Evolutionary conservation across 2,329 filamentous ascomycete genomes (phyloP).

Genomic region (Beauveria sp.): DNA sequence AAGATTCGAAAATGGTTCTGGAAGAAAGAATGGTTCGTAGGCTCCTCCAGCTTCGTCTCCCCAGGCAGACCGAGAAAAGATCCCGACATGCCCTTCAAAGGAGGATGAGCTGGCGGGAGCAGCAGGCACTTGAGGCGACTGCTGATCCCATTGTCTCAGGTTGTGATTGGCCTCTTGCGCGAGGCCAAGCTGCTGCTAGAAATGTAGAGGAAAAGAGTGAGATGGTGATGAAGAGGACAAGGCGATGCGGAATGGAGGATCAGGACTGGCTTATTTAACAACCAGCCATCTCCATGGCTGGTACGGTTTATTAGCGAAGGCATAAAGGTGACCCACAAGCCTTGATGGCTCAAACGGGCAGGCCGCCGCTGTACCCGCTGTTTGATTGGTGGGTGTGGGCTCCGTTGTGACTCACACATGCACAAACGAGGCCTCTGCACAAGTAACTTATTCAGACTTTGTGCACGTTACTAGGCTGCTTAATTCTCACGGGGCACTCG

Average conservation of each 20-base stretch:
- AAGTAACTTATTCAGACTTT: too few species aligned
- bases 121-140: conserved; percentile 2
- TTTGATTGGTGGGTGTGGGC: too few species aligned
- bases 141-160: conserved; percentile 11
- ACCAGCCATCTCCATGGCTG: too few species aligned
- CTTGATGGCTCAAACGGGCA: too few species aligned
- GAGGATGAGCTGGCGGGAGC: conserved; percentile 9
- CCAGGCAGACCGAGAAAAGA: conserved; percentile 5
- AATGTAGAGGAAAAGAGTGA: not conserved
- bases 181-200: conserved; percentile 9
- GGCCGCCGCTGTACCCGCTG: too few species aligned
- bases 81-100: conserved; percentile 1
- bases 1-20: not conserved
- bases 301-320: too few species aligned
- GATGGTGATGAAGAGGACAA: not conserved
- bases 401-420: too few species aligned
- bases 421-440: too few species aligned
- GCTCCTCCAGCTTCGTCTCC: conserved; percentile 2
- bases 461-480: too few species aligned
- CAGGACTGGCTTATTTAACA: not conserved
- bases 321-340: too few species aligned
- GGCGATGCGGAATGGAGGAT: not conserved
- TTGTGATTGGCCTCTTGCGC: conserved; percentile 10
- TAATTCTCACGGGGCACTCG: too few species aligned
- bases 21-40: not conserved